These are phyloP conservation scores for Monosporascus ibericus DNA, from an alignment of 2,329 filamentous ascomycete genomes.

Conservation along the genomic window DNA sequence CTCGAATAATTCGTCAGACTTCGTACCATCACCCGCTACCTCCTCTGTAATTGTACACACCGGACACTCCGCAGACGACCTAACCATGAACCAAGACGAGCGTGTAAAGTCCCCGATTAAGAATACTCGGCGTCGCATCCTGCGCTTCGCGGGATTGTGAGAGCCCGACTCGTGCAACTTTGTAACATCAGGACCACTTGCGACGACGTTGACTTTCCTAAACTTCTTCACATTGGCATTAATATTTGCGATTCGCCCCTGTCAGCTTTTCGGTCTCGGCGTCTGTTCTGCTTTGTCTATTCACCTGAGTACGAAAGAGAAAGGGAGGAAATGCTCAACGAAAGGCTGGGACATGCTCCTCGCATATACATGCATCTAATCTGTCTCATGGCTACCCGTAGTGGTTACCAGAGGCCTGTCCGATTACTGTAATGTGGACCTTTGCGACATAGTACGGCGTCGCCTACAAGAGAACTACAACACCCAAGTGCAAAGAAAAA, in stretches of 20 bases:
- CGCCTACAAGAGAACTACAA: neutral
- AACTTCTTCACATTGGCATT: neutral
- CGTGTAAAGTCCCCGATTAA: neutral
- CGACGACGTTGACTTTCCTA: neutral
- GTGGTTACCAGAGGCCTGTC: neutral
- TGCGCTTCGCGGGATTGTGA: conserved; percentile 6
- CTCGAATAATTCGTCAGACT: conserved; percentile 7
- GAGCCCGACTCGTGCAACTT: neutral
- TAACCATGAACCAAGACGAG: conserved; percentile 1
- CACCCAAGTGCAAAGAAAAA: neutral
- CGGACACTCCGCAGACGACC: conserved; percentile 20
- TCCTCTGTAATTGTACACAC: conserved; percentile 24
- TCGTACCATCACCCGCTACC: conserved; percentile 3
- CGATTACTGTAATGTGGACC: neutral
- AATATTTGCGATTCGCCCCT: neutral
- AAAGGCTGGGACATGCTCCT: too few relatives aligned
- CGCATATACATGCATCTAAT: neutral
- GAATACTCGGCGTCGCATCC: conserved; percentile 8
- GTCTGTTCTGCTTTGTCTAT: too few relatives aligned
- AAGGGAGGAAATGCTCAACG: too few relatives aligned
- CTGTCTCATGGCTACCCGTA: neutral
- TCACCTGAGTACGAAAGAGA: too few relatives aligned
- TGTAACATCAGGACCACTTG: neutral
- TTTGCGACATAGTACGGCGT: neutral
- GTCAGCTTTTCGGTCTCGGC: too few relatives aligned